A percentile compares a stretch with the other conserved stretches of the same genome.
phyloP scores from a whole-genome alignment of 192 early-diverging fungal species.

The Helicostylum pulchrum region DNA sequence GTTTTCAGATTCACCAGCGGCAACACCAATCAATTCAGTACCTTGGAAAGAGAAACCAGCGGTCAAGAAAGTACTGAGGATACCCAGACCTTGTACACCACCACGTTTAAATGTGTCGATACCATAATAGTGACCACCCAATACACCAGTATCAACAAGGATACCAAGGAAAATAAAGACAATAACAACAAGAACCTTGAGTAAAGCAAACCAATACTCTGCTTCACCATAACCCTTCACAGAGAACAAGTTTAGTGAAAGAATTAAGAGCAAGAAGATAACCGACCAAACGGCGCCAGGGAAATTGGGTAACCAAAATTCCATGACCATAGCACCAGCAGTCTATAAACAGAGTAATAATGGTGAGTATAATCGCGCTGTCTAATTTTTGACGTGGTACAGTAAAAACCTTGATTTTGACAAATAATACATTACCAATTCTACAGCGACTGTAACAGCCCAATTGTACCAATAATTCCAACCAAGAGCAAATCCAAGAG shows the following conservation, averaged over 20 bases:
- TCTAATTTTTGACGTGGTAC: constrained; percentile 31
- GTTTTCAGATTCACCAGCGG: constrained; percentile 79
- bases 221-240: constrained; percentile 82
- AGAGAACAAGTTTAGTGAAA: constrained; percentile 67
- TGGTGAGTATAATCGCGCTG: neutral
- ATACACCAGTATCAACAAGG: constrained; percentile 63
- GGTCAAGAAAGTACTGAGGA: constrained; percentile 65
- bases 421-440: constrained; percentile 1
- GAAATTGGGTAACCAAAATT: constrained; percentile 50
- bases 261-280: constrained; percentile 62
- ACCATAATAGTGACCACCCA: constrained; percentile 58
- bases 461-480: constrained; percentile 52
- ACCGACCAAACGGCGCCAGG: constrained; percentile 42
- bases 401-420: neutral
- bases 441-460: constrained; percentile 36
- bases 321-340: constrained; percentile 78
- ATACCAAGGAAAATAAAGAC: constrained; percentile 83
- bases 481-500: constrained; percentile 68
- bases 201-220: constrained; percentile 81
- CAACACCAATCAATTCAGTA: constrained; percentile 88
- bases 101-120: constrained; percentile 58
- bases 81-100: constrained; percentile 61
- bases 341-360: constrained; percentile 22
- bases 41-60: constrained; percentile 87
- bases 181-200: constrained; percentile 81